phyloP scores from a whole-genome alignment of 2,329 filamentous ascomycete genomes.

The Beauveria varroae region DNA sequence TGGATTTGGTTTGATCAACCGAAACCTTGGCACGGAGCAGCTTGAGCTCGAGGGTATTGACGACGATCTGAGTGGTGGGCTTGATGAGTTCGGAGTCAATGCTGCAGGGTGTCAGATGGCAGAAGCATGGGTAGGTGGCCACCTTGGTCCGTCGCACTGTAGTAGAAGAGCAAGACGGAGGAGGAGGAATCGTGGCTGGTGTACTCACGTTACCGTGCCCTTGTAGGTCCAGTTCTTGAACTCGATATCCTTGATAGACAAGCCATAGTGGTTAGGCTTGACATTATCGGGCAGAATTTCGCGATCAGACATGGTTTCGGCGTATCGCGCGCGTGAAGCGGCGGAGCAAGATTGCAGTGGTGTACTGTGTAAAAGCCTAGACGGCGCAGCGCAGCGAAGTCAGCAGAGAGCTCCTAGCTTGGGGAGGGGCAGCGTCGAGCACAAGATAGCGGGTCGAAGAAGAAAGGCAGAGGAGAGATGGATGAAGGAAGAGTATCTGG shows the following conservation, averaged over 20 bases:
- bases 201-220: constrained; percentile 59
- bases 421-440: background rate
- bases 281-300: constrained; percentile 57
- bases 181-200: background rate
- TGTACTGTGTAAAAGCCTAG: constrained; percentile 1
- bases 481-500: background rate
- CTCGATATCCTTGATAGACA: constrained; percentile 76
- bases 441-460: background rate
- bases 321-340: constrained; percentile 9
- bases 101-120: constrained; percentile 28
- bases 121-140: constrained; percentile 5
- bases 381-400: background rate
- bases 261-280: constrained; percentile 77
- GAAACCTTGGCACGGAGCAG: constrained; percentile 58
- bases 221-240: constrained; percentile 70
- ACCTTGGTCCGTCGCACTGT: background rate
- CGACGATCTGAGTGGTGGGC: constrained; percentile 65
- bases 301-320: constrained; percentile 45
- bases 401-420: constrained; percentile 6
- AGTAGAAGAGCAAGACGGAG: background rate
- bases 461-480: background rate
- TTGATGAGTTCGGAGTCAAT: constrained; percentile 70
- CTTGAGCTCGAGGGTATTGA: constrained; percentile 82
- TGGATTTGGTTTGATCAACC: constrained; percentile 48
- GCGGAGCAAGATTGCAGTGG: constrained; percentile 1